Conservation (phyloP, 768 basidiomycete genomes). For the Amanita muscaria region DNA sequence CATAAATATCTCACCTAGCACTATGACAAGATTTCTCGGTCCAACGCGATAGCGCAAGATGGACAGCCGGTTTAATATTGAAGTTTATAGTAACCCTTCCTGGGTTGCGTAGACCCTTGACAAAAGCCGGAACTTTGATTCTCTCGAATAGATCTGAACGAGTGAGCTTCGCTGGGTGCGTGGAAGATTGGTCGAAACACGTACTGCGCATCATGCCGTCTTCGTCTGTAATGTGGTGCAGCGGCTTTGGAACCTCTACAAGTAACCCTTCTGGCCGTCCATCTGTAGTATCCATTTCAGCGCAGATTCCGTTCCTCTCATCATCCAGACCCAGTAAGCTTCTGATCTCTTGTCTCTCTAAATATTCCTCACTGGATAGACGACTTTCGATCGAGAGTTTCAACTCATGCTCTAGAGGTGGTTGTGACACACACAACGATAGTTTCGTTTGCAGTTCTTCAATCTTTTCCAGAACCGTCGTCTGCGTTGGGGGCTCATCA, state of each 20-base stretch:
- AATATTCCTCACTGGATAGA: too few relatives aligned
- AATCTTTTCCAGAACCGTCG: neutral
- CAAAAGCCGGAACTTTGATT: constrained; percentile 4
- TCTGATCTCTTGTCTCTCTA: too few relatives aligned
- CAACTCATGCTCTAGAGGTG: neutral
- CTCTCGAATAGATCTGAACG: neutral
- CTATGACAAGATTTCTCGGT: neutral
- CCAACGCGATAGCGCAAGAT: constrained; percentile 6
- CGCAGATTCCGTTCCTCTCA: too few relatives aligned
- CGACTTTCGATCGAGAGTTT: too few relatives aligned
- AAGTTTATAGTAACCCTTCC: constrained; percentile 2
- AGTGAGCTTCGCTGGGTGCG: neutral
- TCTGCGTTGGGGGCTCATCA: neutral
- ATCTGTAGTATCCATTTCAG: too few relatives aligned
- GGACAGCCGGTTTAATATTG: neutral
- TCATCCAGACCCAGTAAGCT: too few relatives aligned
- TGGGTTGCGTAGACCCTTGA: constrained; percentile 1
- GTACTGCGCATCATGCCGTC: neutral
- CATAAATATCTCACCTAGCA: neutral
- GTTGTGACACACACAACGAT: neutral
- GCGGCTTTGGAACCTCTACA: too few relatives aligned
- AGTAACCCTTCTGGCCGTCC: too few relatives aligned
- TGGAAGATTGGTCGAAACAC: neutral
- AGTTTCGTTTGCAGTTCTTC: neutral
- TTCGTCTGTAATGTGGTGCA: neutral